Percentiles rank a stretch among this genome's conserved stretches.
Conservation (phyloP, 805 yeast genomes). For the Tetrapisispora nanseiensis region DNA sequence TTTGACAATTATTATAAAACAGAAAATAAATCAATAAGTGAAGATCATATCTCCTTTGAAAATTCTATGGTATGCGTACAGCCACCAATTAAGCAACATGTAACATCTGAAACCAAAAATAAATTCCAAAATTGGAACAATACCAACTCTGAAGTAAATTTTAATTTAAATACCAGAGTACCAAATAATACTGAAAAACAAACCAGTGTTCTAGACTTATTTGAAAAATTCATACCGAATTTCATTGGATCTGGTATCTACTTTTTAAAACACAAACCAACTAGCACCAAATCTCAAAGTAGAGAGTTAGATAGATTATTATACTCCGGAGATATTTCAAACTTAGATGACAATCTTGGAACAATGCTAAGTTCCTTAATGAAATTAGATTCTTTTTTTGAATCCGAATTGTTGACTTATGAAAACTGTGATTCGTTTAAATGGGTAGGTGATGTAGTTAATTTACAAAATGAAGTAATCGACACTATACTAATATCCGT, state of each 20-base stretch:
- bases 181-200: neutral
- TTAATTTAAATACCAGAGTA: neutral
- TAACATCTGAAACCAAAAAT: neutral
- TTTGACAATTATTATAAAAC: neutral
- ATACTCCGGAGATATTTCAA: constrained; percentile 1
- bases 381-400: neutral
- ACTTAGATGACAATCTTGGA: constrained; percentile 13
- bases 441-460: constrained; percentile 26
- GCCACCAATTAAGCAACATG: neutral
- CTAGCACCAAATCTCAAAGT: neutral
- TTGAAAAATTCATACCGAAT: constrained; percentile 8
- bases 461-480: constrained; percentile 4
- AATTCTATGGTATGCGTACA: constrained; percentile 3
- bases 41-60: constrained; percentile 2
- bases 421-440: constrained; percentile 22
- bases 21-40: constrained; percentile 7
- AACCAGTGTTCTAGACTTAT: constrained; percentile 1
- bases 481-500: neutral
- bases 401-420: constrained; percentile 9
- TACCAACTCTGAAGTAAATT: neutral
- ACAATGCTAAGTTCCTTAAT: constrained; percentile 17
- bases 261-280: constrained; percentile 4
- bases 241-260: constrained; percentile 17
- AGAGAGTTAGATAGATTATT: neutral
- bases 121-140: neutral